A percentile compares a stretch with the other conserved stretches of the same genome.
Conservation (phyloP, 768 basidiomycete species). For the Suillus cothurnatus region DNA sequence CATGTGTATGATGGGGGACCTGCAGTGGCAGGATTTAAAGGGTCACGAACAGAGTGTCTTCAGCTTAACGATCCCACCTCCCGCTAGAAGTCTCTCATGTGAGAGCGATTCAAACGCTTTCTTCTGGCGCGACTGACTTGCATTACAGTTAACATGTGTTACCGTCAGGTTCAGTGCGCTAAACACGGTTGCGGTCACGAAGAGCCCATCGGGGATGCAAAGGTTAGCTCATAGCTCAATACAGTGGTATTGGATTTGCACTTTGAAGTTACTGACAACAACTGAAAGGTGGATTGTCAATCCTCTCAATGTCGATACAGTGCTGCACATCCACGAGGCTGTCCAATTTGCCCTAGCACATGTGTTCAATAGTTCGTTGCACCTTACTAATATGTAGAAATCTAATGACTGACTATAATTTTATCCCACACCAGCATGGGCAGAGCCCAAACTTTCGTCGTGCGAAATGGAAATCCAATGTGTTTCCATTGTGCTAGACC, state of each 20-base stretch:
- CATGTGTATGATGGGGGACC: constrained; percentile 7
- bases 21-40: constrained; percentile 25
- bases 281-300: constrained; percentile 45
- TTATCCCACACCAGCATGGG: constrained; percentile 21
- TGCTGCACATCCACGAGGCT: constrained; percentile 34
- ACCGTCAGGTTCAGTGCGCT: constrained; percentile 41
- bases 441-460: constrained; percentile 22
- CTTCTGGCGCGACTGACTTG: background rate
- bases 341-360: constrained; percentile 39
- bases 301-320: constrained; percentile 47
- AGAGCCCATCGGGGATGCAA: constrained; percentile 30
- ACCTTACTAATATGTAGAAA: background rate
- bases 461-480: constrained; percentile 17
- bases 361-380: constrained; percentile 43
- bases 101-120: background rate
- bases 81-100: background rate
- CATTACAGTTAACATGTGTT: constrained; percentile 39
- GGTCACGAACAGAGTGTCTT: background rate
- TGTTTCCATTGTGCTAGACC: constrained; percentile 26
- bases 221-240: constrained; percentile 30
- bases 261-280: background rate
- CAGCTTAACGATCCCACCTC: constrained; percentile 2
- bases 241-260: background rate
- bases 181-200: constrained; percentile 43
- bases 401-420: constrained; percentile 19